phyloP scores from a whole-genome alignment of 1,139 yeast species.

The Debaryomyces coudertii region DNA sequence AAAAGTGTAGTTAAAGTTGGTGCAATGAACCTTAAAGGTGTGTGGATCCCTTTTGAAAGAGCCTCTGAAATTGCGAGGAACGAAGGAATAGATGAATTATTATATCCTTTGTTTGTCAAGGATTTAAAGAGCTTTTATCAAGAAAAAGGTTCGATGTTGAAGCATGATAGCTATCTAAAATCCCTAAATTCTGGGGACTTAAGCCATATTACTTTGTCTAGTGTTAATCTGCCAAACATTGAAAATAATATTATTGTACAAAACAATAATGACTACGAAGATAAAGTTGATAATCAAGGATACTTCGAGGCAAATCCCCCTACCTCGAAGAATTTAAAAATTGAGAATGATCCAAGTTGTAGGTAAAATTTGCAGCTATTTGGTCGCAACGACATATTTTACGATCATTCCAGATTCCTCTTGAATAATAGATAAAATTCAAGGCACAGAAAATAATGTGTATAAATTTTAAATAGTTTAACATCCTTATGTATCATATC shows the following conservation, averaged over 20 bases:
- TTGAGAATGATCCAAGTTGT: background rate
- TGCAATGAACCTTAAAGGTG: constrained; percentile 57
- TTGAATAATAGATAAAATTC: background rate
- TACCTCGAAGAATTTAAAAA: background rate
- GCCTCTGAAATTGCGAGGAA: constrained; percentile 55
- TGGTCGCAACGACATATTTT: background rate
- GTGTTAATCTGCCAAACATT: background rate
- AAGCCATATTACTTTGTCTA: background rate
- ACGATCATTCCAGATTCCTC: background rate
- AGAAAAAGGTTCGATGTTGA: constrained; percentile 30
- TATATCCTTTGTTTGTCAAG: constrained; percentile 51
- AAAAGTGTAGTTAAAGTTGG: constrained; percentile 54
- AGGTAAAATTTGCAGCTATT: background rate
- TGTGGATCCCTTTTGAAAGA: constrained; percentile 59
- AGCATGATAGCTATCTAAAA: constrained; percentile 18
- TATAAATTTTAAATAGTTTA: no score
- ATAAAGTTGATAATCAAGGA: background rate
- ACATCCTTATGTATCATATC: no score
- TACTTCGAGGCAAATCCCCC: background rate
- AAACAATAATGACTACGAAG: background rate
- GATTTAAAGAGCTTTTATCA: constrained; percentile 42
- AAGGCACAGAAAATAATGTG: no score
- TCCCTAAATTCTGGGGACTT: background rate
- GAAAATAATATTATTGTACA: background rate
- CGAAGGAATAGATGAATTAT: constrained; percentile 41